Base-by-base conservation (phyloP, 805 yeast genomes). In the Metschnikowia proteae region DNA sequence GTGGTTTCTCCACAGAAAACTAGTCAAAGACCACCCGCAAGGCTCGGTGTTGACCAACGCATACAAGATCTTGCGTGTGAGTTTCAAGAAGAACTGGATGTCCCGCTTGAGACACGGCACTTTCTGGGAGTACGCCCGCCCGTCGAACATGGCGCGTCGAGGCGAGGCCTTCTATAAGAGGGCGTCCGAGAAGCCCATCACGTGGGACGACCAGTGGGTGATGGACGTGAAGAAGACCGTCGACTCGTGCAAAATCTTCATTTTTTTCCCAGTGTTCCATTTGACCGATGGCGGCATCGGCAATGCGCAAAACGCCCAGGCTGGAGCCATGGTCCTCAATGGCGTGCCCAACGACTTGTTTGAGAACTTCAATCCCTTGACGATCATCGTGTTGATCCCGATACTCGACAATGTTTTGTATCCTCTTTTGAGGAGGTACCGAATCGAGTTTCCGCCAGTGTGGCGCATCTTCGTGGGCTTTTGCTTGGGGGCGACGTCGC, bases 321-420 rank as follows among this genome's bases (percentile, higher is more conserved):
- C 82, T 42, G 80, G 79, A 52, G 70, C 79, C 29, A 76, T 79
- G 82, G 61, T 71, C 8, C 66, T 76, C 29, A 64, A 75, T 29
- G 80, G 80, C 41, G 79, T 79, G 55, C 82, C 82, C 50, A 79
- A 79, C 57, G 83, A 79, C 67, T 70, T 79, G 56, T 75, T 78
- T 65, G 72, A 67, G 53, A 78, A 77, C 58, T 77, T 79, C 66
- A 79, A 79, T 56, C 81, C 80, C 39, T 67, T 79, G 50, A 73
- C 82, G 13, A 79, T 79, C 56, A 76, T 79, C 52, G 67, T 78
- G 43, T 64, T 75, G 50, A 71, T 79, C 49, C 83, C 83, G 51
- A 65, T 79, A 43, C 66, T 78, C 57, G 81, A 79, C 57, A 64
- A 71, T 52, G 45, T 62, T 22, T 34, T 79, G n/a, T 79, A 79